These are phyloP conservation scores for Funneliformis caledonium DNA, from an alignment of 371 early-diverging fungal species.

Conservation along the genomic window DNA sequence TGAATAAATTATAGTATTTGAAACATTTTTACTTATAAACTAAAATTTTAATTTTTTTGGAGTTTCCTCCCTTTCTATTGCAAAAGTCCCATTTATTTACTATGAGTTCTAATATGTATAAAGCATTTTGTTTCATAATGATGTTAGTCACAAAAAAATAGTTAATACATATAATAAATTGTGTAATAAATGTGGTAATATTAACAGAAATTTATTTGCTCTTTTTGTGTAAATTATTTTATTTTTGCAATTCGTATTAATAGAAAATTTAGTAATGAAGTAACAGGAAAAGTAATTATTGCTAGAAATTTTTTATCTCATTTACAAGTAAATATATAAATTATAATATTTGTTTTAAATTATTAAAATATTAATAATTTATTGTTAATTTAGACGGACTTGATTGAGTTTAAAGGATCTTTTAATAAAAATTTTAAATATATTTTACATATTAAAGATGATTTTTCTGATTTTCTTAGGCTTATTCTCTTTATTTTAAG, in stretches of 20 bases:
- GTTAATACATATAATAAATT: not conserved
- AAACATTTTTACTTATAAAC: too few relatives aligned
- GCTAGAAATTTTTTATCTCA: constrained; percentile 19
- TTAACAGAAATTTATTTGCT: not conserved
- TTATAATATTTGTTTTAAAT: too few relatives aligned
- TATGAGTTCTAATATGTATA: constrained; percentile 33
- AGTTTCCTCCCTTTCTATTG: too few relatives aligned
- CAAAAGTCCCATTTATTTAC: too few relatives aligned
- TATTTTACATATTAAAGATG: too few relatives aligned
- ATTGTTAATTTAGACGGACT: not conserved
- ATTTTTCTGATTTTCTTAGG: not conserved
- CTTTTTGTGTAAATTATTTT: not conserved
- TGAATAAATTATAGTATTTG: too few relatives aligned
- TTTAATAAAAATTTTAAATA: not conserved
- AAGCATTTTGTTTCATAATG: constrained; percentile 2
- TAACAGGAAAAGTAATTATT: constrained; percentile 14
- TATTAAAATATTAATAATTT: not conserved
- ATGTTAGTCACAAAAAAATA: constrained; percentile 5
- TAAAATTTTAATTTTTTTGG: too few relatives aligned
- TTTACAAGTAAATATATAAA: constrained; percentile 7
- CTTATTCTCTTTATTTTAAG: not conserved
- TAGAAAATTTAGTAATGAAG: not conserved
- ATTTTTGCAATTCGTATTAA: not conserved
- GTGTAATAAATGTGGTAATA: not conserved
- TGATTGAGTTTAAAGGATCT: not conserved